phyloP scores from a whole-genome alignment of 2,329 filamentous ascomycete species.

The Fonsecaea monophora region DNA sequence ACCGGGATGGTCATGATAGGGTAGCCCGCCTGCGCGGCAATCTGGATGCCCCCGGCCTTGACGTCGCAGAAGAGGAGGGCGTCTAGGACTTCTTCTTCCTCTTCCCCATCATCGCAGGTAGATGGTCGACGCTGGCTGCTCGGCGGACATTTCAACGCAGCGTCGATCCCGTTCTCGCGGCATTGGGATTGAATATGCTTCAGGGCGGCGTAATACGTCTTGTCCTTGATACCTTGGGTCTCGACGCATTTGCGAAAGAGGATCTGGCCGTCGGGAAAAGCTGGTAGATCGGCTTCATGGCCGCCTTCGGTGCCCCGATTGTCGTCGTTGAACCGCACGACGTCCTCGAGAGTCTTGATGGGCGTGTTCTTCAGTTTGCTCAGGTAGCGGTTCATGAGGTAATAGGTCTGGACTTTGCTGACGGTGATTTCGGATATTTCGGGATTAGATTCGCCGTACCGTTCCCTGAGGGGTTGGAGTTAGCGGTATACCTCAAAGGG shows the following conservation, averaged over 20 bases:
- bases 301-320: conserved; percentile 40
- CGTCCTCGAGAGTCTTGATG: conserved; percentile 37
- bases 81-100: conserved; percentile 32
- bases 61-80: conserved; percentile 44
- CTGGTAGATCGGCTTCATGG: conserved; percentile 38
- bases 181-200: conserved; percentile 41
- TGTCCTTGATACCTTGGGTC: conserved; percentile 37
- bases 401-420: conserved; percentile 38
- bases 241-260: conserved; percentile 30
- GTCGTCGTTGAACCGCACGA: conserved; percentile 37
- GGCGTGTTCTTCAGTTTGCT: conserved; percentile 33
- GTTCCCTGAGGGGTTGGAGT: conserved; percentile 22
- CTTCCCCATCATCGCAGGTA: neutral
- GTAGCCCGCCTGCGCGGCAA: conserved; percentile 46
- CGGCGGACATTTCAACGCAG: conserved; percentile 35
- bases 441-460: conserved; percentile 30
- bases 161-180: conserved; percentile 44
- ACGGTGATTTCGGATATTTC: conserved; percentile 36
- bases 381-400: conserved; percentile 37
- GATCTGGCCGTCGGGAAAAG: conserved; percentile 43
- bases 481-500: neutral
- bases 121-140: neutral
- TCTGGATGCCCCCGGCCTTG: conserved; percentile 43
- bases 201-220: conserved; percentile 41
- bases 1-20: conserved; percentile 44